A percentile compares a stretch with the other conserved stretches of the same genome.
Conservation (phyloP, 768 basidiomycete genomes). For the Mrakia blollopis region DNA sequence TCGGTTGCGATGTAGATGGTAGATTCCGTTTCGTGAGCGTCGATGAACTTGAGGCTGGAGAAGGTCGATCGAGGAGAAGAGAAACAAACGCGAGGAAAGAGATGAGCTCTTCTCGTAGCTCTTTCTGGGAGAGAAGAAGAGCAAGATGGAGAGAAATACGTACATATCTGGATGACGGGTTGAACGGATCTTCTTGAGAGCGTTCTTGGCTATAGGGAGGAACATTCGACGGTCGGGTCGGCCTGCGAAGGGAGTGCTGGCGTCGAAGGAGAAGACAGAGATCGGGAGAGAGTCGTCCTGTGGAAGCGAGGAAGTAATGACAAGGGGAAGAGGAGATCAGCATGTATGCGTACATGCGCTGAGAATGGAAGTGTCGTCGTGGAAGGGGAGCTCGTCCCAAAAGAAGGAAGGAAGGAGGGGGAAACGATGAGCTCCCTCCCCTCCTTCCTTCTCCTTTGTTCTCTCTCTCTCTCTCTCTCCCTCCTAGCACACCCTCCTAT, state of each 20-base stretch:
- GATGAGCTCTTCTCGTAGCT: not conserved
- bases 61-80: not conserved
- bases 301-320: not conserved
- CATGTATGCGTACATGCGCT: not conserved
- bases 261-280: constrained; percentile 89
- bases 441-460: not conserved
- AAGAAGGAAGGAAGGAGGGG: not conserved
- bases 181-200: constrained; percentile 79
- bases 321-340: constrained; percentile 21
- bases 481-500: not conserved
- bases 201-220: constrained; percentile 77
- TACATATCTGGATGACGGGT: constrained; percentile 88
- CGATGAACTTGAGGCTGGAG: constrained; percentile 86
- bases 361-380: not conserved
- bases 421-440: not conserved
- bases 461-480: too few species aligned
- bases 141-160: constrained; percentile 19
- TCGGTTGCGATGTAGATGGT: constrained; percentile 91
- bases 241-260: constrained; percentile 43
- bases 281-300: constrained; percentile 83
- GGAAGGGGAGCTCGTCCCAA: not conserved
- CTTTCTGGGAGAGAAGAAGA: not conserved
- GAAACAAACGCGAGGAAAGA: not conserved
- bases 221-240: constrained; percentile 55
- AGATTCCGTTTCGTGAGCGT: constrained; percentile 82